Base-by-base conservation (phyloP, 371 early-diverging fungal species). In the Mucor racemosus region DNA sequence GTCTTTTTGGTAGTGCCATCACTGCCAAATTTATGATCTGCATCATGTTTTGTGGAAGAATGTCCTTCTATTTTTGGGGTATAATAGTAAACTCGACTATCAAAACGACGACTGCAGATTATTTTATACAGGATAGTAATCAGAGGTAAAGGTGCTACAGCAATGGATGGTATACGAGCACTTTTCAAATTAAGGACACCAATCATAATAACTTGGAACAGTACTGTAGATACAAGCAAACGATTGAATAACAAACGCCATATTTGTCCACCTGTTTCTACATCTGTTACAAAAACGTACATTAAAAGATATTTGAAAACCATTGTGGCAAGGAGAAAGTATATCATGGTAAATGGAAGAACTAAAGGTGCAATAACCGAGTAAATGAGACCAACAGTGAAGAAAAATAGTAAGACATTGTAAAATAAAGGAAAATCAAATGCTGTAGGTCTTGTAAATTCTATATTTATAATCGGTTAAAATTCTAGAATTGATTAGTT, bases 221-320 rank as follows among this genome's bases (percentile, higher is more conserved):
- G 71, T 10, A 86, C 68, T 34, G 88, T 68, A 13, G 90, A 86
- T 13, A 85, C 76, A 0, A 90, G 44, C 31, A 93, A 67, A n/a
- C 93, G 87, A 70, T 92, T 90, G 75, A 92, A 87, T 57, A 92
- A 79, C 21, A 88, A 84, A 33, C 90, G 88, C 88, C 90, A 93
- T 77, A 94, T 92, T 19, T 83, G 84, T 15, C 94, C 94, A 9
- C 87, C 91, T 4, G 91, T 91, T 61, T 94, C 92, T 26, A 86
- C 72, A 55, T 74, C 74, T 17, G 91, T 91, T 7, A 86, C 76
- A 74, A 80, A 84, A 33, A 91, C 90, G 71, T 65, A 71, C 86
- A 89, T 83, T 15, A 88, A 60, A 15, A 88, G 85, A 73, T 92
- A 92, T 69, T 82, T 84, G 79, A 88, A 92, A 5, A 88, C 90